Conservation (phyloP, 108 stramenopile genomes). For the Cyclotella choctawhatcheeana region DNA sequence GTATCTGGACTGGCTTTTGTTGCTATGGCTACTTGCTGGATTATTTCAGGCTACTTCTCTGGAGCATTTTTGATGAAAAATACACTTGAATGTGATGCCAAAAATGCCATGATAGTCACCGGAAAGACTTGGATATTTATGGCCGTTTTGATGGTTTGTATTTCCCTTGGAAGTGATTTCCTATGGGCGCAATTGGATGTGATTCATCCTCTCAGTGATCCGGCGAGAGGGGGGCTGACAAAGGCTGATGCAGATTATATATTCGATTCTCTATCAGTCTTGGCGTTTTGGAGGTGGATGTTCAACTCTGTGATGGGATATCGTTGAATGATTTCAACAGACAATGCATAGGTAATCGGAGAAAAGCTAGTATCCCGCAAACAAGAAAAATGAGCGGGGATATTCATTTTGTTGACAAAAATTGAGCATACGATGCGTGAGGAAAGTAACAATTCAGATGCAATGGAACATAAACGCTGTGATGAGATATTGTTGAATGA, state of each 20-base stretch:
- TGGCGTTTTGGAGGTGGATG: constrained; percentile 78
- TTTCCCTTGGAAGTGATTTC: constrained; percentile 46
- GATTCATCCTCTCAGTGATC: constrained; percentile 14
- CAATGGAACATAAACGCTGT: too few species aligned
- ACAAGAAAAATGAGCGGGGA: background rate
- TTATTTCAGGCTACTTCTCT: constrained; percentile 63
- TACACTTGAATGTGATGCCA: constrained; percentile 60
- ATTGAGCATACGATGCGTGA: background rate
- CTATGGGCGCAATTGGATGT: constrained; percentile 26
- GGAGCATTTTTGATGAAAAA: constrained; percentile 71
- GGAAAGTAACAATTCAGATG: background rate
- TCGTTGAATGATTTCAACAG: constrained; percentile 15
- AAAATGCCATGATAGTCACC: constrained; percentile 59
- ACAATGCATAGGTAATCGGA: background rate
- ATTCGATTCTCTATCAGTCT: constrained; percentile 70
- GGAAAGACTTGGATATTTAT: constrained; percentile 70
- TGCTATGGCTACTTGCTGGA: constrained; percentile 70
- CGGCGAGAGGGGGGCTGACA: constrained; percentile 49
- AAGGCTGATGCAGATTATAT: constrained; percentile 76
- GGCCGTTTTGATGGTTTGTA: constrained; percentile 45
- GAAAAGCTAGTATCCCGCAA: background rate
- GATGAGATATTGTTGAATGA: constrained; percentile 38
- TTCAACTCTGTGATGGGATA: constrained; percentile 59
- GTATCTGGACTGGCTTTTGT: constrained; percentile 63
- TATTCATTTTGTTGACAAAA: background rate